phyloP scores from a whole-genome alignment of 2,329 filamentous ascomycete species.

The Botryotinia convoluta region DNA sequence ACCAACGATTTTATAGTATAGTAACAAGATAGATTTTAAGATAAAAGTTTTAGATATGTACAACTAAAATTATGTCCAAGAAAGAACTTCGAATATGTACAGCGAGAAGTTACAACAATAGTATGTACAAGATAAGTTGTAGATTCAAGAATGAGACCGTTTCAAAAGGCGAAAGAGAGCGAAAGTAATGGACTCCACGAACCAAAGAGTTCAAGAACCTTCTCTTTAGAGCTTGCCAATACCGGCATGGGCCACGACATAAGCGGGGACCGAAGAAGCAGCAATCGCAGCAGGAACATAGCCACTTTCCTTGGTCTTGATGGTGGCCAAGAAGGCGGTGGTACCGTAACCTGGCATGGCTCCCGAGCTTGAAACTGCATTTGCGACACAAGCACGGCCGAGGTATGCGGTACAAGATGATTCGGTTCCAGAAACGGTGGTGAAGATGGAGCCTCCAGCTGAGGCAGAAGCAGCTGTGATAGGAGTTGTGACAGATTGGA shows the following conservation, averaged over 20 bases:
- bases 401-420: constrained; percentile 19
- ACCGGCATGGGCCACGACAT: constrained; percentile 14
- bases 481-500: constrained; percentile 40
- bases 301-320: background rate
- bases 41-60: background rate
- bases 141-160: background rate
- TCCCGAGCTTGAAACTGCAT: constrained; percentile 20
- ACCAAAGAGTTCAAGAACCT: background rate
- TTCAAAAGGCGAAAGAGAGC: background rate
- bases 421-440: background rate
- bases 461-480: constrained; percentile 13
- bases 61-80: background rate
- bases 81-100: background rate
- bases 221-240: constrained; percentile 9
- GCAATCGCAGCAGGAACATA: background rate
- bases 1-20: no score
- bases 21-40: background rate
- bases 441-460: constrained; percentile 4
- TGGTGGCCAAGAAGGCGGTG: background rate
- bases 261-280: constrained; percentile 5
- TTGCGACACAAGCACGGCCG: constrained; percentile 21
- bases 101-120: background rate
- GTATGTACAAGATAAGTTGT: background rate
- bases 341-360: background rate
- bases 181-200: background rate